Conservation (phyloP, 1,139 yeast species). For the Debaryomyces sp. region DNA sequence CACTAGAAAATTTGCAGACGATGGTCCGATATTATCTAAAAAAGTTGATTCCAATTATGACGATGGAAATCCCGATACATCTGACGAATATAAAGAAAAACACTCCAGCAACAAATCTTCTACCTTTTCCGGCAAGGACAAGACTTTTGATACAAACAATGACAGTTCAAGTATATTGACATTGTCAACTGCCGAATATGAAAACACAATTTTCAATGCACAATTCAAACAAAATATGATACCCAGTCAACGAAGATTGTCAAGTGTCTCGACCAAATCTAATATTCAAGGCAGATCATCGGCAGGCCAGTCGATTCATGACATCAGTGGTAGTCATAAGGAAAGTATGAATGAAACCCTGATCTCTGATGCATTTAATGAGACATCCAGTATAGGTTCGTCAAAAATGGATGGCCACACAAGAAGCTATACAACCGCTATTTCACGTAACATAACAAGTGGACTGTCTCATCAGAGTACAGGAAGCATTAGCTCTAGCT, state of each 20-base stretch:
- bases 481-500: conserved; percentile 14
- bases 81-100: background rate
- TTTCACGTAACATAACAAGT: background rate
- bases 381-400: conserved; percentile 8
- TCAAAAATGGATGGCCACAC: background rate
- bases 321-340: background rate
- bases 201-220: conserved; percentile 53
- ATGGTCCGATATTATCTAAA: background rate
- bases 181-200: conserved; percentile 55
- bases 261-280: background rate
- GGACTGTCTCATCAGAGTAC: conserved; percentile 14
- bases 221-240: conserved; percentile 36
- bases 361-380: background rate
- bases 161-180: conserved; percentile 47
- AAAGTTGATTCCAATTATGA: background rate
- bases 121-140: conserved; percentile 2
- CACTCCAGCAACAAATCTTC: background rate
- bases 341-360: background rate
- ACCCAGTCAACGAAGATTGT: background rate
- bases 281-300: background rate
- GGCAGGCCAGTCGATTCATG: background rate
- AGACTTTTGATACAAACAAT: conserved; percentile 14
- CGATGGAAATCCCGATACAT: background rate
- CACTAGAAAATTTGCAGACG: conserved; percentile 23
- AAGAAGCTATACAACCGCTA: background rate